Evolutionary conservation across 805 yeast species (phyloP).

Genomic region (Yarrowia sp.): DNA sequence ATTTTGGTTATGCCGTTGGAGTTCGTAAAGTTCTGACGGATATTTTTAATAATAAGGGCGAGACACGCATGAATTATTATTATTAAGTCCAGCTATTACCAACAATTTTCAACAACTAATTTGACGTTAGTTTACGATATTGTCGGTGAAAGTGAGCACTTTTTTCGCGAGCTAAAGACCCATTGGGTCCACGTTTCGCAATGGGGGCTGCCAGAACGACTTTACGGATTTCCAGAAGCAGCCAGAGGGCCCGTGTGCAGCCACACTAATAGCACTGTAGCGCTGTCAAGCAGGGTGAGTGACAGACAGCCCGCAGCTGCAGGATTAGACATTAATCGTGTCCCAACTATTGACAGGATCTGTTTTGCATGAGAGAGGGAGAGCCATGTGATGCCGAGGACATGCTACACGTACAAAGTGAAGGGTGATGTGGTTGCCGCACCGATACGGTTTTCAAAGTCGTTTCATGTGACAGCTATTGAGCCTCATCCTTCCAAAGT

Average conservation of each 20-base stretch:
- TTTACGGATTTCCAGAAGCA: slow-evolving; percentile 2
- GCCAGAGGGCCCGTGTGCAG: slow-evolving; percentile 23
- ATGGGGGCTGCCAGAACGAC: not conserved
- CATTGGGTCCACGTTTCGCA: not conserved
- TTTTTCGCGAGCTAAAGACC: not conserved
- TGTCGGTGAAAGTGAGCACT: not conserved
- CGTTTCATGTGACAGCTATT: not conserved
- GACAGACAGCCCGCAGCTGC: slow-evolving; percentile 26
- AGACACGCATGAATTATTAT: slow-evolving; percentile 6
- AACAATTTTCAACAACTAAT: not conserved
- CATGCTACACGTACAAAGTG: slow-evolving; percentile 15
- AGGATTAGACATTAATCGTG: slow-evolving; percentile 8
- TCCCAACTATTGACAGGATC: not conserved
- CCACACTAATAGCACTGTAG: slow-evolving; percentile 17
- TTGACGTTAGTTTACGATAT: not conserved
- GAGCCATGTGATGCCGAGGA: slow-evolving; percentile 3
- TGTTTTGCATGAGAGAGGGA: not conserved
- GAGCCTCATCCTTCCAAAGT: slow-evolving; percentile 1
- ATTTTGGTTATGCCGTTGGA: slow-evolving; percentile 14
- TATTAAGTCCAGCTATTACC: not conserved
- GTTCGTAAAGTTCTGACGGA: slow-evolving; percentile 5
- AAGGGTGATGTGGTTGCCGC: slow-evolving; percentile 3
- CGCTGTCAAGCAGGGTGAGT: slow-evolving; percentile 16
- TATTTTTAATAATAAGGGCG: slow-evolving; percentile 9
- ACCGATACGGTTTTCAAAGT: not conserved